phyloP scores from a whole-genome alignment of 371 early-diverging fungal species.

The Mortierella sp. region DNA sequence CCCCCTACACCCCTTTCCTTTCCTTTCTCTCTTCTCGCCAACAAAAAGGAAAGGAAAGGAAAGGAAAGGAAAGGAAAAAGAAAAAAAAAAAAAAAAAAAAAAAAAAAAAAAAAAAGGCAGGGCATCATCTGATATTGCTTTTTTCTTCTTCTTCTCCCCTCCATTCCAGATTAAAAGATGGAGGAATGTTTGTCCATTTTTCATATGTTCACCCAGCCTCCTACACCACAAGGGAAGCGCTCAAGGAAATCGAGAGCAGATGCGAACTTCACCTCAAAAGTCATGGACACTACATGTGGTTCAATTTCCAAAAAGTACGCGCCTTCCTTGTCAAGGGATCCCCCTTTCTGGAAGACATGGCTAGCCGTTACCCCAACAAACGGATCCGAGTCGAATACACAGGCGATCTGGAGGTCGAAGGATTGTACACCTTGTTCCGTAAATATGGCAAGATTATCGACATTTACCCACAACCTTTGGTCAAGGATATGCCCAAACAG shows the following conservation, averaged over 20 bases:
- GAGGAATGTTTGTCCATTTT: conserved; percentile 66
- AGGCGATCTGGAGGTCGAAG: conserved; percentile 65
- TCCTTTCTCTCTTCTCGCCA: no score
- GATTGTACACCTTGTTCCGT: conserved; percentile 79
- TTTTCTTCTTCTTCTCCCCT: neutral
- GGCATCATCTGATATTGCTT: neutral
- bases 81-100: neutral
- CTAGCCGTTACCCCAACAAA: conserved; percentile 75
- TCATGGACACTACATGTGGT: conserved; percentile 63
- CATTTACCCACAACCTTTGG: conserved; percentile 68
- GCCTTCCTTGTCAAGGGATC: conserved; percentile 77
- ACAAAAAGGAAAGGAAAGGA: conserved; percentile 55
- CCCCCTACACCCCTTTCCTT: neutral
- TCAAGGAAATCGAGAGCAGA: conserved; percentile 51
- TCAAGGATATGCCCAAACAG: conserved; percentile 81
- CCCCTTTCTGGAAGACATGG: conserved; percentile 92
- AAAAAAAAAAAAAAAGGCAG: neutral
- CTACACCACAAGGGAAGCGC: conserved; percentile 47
- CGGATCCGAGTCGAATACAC: conserved; percentile 39
- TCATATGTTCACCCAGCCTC: conserved; percentile 49
- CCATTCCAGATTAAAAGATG: conserved; percentile 56
- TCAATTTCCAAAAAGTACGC: conserved; percentile 68
- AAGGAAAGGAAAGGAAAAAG: no score
- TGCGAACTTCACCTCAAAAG: conserved; percentile 54
- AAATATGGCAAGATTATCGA: conserved; percentile 86